Conservation (phyloP, 2,329 filamentous ascomycete genomes). For the Didymella pinodella region DNA sequence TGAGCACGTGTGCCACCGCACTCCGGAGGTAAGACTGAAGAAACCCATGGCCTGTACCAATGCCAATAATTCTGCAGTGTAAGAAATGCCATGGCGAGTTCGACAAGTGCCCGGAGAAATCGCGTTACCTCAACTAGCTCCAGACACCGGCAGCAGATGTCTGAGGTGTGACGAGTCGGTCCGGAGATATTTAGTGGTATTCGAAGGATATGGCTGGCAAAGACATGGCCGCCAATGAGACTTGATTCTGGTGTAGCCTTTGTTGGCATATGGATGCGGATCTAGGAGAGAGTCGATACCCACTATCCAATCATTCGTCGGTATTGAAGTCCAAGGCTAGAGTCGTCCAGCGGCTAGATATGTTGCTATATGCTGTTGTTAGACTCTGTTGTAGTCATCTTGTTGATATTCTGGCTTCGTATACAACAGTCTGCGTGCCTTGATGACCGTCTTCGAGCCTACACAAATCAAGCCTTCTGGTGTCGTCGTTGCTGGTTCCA, state of each 20-base stretch:
- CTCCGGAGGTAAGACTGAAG: slow-evolving; percentile 2
- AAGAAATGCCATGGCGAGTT: slow-evolving; percentile 19
- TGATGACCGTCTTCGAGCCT: no score
- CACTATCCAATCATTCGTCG: no score
- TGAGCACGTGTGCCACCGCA: slow-evolving; percentile 23
- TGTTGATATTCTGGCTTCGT: no score
- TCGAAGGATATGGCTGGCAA: not conserved
- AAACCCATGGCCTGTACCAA: not conserved
- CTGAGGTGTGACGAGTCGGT: no score
- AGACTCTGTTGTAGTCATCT: no score
- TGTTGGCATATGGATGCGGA: not conserved
- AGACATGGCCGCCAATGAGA: not conserved
- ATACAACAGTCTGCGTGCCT: no score
- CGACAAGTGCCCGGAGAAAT: slow-evolving; percentile 11
- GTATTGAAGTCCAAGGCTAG: no score
- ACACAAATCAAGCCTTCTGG: no score
- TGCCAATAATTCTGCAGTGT: slow-evolving; percentile 9
- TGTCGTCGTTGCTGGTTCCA: no score
- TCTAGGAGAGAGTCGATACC: not conserved
- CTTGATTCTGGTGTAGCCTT: not conserved
- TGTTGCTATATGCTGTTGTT: no score
- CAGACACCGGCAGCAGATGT: not conserved
- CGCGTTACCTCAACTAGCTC: slow-evolving; percentile 8
- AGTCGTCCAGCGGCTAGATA: no score
- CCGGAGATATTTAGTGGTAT: not conserved